Evolutionary conservation across 108 stramenopile genomes (phyloP), one percentile per base, ranked within the genome.

Genomic region (Cyclostephanos invisitatus): DNA sequence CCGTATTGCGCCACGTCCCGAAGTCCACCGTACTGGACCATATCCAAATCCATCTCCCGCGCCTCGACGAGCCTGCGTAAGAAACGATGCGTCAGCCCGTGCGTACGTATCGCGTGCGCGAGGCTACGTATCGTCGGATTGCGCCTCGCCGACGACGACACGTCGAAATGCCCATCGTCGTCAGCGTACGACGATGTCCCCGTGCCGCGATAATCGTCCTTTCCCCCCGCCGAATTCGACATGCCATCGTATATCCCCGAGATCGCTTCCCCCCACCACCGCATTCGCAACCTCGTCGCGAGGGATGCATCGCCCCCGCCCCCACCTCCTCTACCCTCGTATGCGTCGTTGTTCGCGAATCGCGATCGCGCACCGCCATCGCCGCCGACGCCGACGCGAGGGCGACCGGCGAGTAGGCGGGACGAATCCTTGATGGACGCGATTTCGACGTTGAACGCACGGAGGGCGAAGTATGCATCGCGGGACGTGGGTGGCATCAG

Each of bases 221-320:
- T n/a, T n/a, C n/a, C n/a, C n/a, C n/a, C n/a, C n/a, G n/a, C n/a
- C n/a, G 27, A 32, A 20, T 32, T 32, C 32, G 32, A 32, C 4
- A 14, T 25, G 54, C 59, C 58, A 20, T 73, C 75, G 38, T 87
- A 93, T 24, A 90, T 68, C 64, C 82, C 74, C 21, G 62, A 59
- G 24, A 93, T 61, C 50, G 86, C 89, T 67, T 93, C 89, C 58
- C 68, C 61, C 92, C 92, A 93, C 89, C 92, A 90, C 49, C 89
- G 89, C 51, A 90, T 79, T 44, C 89, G 75, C 49, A 93, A 80
- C 70, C 85, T 68, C 60, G 86, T 59, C 6, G 85, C 87, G 20
- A 84, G 32, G 28, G 77, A 63, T 0, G 64, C 21, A 42, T 61
- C 73, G 5, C 37, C 47, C 14, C 42, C 57, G 14, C 58, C 47